Percentiles rank a stretch among this genome's conserved stretches.
Conservation (phyloP, 192 early-diverging fungal genomes). For the Coemansia sp. region DNA sequence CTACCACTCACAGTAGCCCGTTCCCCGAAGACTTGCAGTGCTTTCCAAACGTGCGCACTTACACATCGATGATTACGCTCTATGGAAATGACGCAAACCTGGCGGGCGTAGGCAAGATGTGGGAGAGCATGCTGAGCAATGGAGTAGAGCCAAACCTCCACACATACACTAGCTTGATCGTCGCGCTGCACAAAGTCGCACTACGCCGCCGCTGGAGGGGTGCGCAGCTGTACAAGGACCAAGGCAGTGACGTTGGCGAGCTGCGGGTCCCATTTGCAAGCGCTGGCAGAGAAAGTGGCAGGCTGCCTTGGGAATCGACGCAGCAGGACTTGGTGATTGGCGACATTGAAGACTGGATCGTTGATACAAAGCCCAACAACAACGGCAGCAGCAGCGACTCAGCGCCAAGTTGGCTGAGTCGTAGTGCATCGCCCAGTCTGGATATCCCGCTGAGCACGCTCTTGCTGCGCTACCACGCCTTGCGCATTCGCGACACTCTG, state of each 20-base stretch:
- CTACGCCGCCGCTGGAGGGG: conserved; percentile 38
- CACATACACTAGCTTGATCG: conserved; percentile 46
- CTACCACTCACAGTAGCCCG: not conserved
- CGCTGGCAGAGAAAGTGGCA: not conserved
- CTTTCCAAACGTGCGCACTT: conserved; percentile 45
- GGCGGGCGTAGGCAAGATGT: conserved; percentile 24
- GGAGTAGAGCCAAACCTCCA: conserved; percentile 41
- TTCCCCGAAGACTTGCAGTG: conserved; percentile 44
- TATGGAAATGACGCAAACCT: conserved; percentile 38
- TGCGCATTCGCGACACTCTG: conserved; percentile 29
- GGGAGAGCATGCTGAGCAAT: conserved; percentile 34
- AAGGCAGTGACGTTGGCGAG: not conserved
- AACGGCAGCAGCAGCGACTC: not conserved
- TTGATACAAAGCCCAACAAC: not conserved
- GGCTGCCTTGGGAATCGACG: conserved; percentile 18
- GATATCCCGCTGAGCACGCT: conserved; percentile 48
- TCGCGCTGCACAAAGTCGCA: conserved; percentile 41
- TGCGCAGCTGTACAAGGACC: not conserved
- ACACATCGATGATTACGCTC: conserved; percentile 48
- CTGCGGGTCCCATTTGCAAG: not conserved
- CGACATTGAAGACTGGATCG: conserved; percentile 33
- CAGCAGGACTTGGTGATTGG: conserved; percentile 35
- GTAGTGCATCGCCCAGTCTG: conserved; percentile 6
- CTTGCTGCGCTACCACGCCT: conserved; percentile 38
- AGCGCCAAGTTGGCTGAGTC: not conserved